Base-by-base conservation (phyloP, 495 filamentous ascomycete species). In the Choiromyces venosus region DNA sequence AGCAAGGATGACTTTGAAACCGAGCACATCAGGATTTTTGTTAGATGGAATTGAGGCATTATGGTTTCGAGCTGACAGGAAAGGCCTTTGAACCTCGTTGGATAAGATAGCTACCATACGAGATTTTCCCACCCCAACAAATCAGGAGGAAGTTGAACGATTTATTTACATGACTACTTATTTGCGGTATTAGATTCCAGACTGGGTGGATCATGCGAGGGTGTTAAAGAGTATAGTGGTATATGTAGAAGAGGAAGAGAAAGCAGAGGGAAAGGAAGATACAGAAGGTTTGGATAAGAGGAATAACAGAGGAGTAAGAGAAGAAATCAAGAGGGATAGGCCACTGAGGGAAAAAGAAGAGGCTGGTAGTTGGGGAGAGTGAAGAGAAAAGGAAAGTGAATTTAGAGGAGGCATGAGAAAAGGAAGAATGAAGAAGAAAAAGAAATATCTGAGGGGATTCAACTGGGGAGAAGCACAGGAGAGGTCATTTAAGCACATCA, bases 101-200 rank as follows among this genome's bases (percentile, higher is more conserved):
- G 37, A 73, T 33, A 73, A 73, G 33, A 7, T 73, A 7, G 65
- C 3, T 18, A 37, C 29, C 4, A 68, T 73, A 12, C 35, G 36
- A 42, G 36, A 68, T 7, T 73, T 68, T 35, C 71, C 71, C 3
- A 21, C 18, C 1, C 65, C 71, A 2, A 68, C 14, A 4, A 37
- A 8, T 19, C 21, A 25, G n/a, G 37, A 38, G 37, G 33, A 73
- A 19, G 5, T 73, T 12, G 61, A 68, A 16, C 16, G 38, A 1
- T 73, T 73, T 21, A 35, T 68, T 2, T 40, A 66, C 33, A 71
- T 71, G 33, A 71, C 25, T 1, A 64, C 56, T 1, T 71, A 71
- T 42, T n/a, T 73, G 1, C 7, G 65, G 3, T 36, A 65, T 16
- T 73, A 19, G 2, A 73, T 73, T 1, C 65, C 65, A 8, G 71